phyloP scores from a whole-genome alignment of 2,329 filamentous ascomycete species.

The Aureobasidium vineae region DNA sequence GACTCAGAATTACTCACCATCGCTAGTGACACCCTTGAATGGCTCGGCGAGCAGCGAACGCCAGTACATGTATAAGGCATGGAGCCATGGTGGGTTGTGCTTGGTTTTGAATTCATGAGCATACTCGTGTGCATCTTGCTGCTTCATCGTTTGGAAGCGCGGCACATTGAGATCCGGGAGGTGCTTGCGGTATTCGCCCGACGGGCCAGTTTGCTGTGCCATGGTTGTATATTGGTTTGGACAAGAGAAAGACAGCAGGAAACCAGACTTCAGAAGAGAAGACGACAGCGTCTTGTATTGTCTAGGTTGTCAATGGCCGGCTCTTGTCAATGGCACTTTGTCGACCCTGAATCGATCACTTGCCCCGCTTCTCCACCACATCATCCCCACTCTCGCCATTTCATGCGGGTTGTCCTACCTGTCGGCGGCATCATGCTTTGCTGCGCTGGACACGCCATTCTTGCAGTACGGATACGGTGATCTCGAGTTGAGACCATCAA shows the following conservation, averaged over 20 bases:
- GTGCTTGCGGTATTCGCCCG: constrained; percentile 52
- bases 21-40: constrained; percentile 67
- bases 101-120: constrained; percentile 39
- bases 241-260: neutral
- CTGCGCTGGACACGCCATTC: neutral
- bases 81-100: constrained; percentile 34
- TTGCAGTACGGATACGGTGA: neutral
- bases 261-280: neutral
- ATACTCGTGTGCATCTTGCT: constrained; percentile 62
- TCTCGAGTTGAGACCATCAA: neutral
- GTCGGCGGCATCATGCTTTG: neutral
- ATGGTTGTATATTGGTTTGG: neutral
- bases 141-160: constrained; percentile 61
- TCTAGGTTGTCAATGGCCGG: neutral
- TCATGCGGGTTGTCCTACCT: neutral
- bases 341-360: neutral
- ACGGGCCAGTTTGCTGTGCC: constrained; percentile 9
- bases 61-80: constrained; percentile 30
- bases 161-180: constrained; percentile 60
- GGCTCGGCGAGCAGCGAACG: constrained; percentile 54
- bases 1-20: constrained; percentile 50
- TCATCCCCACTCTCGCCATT: constrained; percentile 2
- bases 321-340: constrained; percentile 20
- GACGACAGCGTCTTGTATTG: neutral
- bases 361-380: constrained; percentile 3